Evolutionary conservation across 73 alveolate genomes (phyloP), one percentile per base, ranked within the genome.

Genomic region (Paraurostyla sp.): DNA sequence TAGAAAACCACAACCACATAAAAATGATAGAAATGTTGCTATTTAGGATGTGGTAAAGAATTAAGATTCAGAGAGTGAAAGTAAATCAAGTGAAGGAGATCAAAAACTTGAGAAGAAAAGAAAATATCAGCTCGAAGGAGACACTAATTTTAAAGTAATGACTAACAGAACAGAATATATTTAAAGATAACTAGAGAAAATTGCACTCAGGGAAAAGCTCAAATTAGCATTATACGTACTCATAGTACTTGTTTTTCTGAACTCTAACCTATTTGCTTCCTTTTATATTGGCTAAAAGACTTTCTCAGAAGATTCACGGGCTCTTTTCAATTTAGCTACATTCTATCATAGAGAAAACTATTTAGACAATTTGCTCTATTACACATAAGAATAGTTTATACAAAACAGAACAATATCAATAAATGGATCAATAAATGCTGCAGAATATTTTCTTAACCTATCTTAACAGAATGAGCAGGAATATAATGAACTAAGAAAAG

Each of bases 251-350:
- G 42, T 69, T 22, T 69, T 69, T 38, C 38, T 69, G 18, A 69
- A 69, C 41, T 69, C 84, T 2, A 41, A 43, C 36, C 63, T 69
- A 43, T 3, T 69, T 22, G 63, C 63, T 3, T 22, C 63, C 35
- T 69, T 22, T 63, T 69, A 69, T 43, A 38, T 69, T 36, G 84
- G 84, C 6, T 43, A 69, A 40, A 69, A 69, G 63, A 69, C 84
- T 6, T 69, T 69, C 41, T 18, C 23, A 6, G 84, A 69, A n/a
- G 63, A 69, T 69, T 69, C 59, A 33, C 15, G 38, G 41, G 38
- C 84, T 40, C 32, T 69, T 13, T 22, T 7, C 32, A 25, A 15
- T n/a, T 32, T 69, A n/a, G 63, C 84, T 11, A 69, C 63, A 11
- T 69, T 38, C 35, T 69, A 69, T 29, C 84, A 69, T 41, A 69